A percentile compares a stretch with the other conserved stretches of the same genome.
These are phyloP conservation scores for Chaetomium sp. DNA, from an alignment of 2,329 filamentous ascomycete species.

Conservation along the genomic window DNA sequence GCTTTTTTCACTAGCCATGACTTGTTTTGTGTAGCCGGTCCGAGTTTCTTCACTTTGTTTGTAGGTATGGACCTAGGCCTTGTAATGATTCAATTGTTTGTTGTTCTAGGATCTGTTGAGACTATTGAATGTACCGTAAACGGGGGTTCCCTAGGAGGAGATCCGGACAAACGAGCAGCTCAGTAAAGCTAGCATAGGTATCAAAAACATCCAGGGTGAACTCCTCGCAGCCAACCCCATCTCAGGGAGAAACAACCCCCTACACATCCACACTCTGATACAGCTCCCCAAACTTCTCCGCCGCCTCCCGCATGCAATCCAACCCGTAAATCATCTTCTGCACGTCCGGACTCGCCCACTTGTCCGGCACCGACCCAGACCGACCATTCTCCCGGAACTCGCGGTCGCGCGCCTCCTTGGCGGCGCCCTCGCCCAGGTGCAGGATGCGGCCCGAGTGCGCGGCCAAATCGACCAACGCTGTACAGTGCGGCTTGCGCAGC, in stretches of 20 bases:
- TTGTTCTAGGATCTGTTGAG: too few relatives aligned
- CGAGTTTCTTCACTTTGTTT: too few relatives aligned
- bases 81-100: too few relatives aligned
- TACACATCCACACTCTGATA: slow-evolving; percentile 29
- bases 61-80: too few relatives aligned
- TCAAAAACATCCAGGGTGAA: too few relatives aligned
- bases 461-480: slow-evolving; percentile 47
- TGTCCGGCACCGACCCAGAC: slow-evolving; percentile 51
- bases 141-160: too few relatives aligned
- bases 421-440: slow-evolving; percentile 52
- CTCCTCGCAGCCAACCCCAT: too few relatives aligned
- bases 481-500: slow-evolving; percentile 49
- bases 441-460: slow-evolving; percentile 46
- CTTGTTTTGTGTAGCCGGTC: too few relatives aligned
- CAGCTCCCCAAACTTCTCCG: slow-evolving; percentile 45
- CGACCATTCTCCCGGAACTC: slow-evolving; percentile 47
- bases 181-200: too few relatives aligned
- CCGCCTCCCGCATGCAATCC: slow-evolving; percentile 52
- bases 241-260: background rate
- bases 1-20: too few relatives aligned
- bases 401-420: slow-evolving; percentile 52
- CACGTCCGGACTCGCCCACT: slow-evolving; percentile 65
- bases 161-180: too few relatives aligned
- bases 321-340: slow-evolving; percentile 60
- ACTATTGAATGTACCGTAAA: too few relatives aligned